phyloP scores from a whole-genome alignment of 306 rosid species.

The Vachellia collinsii region DNA sequence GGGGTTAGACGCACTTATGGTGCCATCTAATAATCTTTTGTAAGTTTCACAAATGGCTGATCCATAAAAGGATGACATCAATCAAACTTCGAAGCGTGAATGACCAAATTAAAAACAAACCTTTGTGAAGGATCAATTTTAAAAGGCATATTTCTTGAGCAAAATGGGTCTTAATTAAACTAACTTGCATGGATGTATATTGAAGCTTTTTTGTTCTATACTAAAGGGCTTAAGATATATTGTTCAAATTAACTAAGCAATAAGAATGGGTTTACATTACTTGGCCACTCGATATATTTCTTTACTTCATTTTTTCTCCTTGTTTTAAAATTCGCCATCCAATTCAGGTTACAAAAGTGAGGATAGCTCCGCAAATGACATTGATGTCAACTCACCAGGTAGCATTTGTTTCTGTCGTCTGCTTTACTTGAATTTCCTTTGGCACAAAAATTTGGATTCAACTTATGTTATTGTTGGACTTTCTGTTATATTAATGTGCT shows the following conservation, averaged over 20 bases:
- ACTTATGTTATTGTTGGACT: neutral
- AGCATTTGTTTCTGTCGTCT: conserved; percentile 32
- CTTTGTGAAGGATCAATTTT: too few species aligned
- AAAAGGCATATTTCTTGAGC: neutral
- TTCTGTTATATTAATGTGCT: neutral
- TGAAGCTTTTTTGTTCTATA: neutral
- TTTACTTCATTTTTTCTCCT: conserved; percentile 1
- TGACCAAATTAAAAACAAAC: too few species aligned
- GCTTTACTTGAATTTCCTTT: conserved; percentile 26
- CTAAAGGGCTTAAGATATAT: neutral
- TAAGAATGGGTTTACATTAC: neutral
- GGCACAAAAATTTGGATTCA: neutral
- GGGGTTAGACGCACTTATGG: neutral
- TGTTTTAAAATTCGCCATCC: neutral
- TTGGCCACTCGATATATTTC: conserved; percentile 1
- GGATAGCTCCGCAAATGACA: conserved; percentile 69
- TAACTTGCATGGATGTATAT: neutral
- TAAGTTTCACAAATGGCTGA: neutral
- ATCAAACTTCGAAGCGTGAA: neutral
- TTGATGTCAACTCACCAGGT: conserved; percentile 63
- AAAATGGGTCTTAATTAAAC: neutral
- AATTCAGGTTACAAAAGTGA: conserved; percentile 70
- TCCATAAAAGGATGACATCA: neutral
- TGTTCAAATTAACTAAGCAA: neutral
- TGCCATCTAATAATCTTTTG: neutral